Base-by-base conservation (phyloP, 805 yeast species). In the Ogataea ganodermae region DNA sequence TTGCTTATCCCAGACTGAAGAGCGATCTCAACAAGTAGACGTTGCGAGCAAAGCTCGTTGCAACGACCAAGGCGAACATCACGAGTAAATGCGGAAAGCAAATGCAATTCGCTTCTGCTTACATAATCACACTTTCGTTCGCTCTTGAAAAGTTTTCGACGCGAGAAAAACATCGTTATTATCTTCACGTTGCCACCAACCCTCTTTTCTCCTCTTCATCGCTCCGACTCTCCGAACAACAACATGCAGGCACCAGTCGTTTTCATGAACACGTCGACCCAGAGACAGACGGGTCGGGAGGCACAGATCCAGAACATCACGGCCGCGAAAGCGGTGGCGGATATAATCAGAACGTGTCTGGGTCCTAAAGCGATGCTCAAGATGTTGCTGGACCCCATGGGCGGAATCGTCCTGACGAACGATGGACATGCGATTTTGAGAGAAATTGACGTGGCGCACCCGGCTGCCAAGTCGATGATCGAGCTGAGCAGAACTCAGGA, bases 331-430 rank as follows among this genome's bases (percentile, higher is more conserved):
- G 97, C 99, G 1, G 98, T 92, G 35, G 95, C 97, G 0, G 99
- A 94, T 68, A 92, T 94, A 63, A 89, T 94, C 60, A 81, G 99
- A 68, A 94, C 99, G 21, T 94, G 99, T 78, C 76, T 94, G 51
- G 99, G 99, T 16, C 99, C 99, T 45, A 92, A 92, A 68, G 99
- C 99, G 28, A 94, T 94, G 99, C 80, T 94, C 52, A 94, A 94
- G 73, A 92, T 94, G 98, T 76, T 94, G 45, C 75, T 94, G 54
- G 99, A 94, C 66, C 99, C 99, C 48, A 86, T 86, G 83, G 92
- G 94, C 26, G 99, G 99, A 26, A 87, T 94, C 57, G 97, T 92
- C 13, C 76, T 94, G 55, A 94, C 99, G 48, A 94, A 94, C 70
- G 99, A 94, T 68, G 99, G 99, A 12, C 99, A 94, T 70, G 99